A percentile compares a stretch with the other conserved stretches of the same genome.
Conservation (phyloP, 2,329 filamentous ascomycete genomes). For the Colletotrichum sp. region DNA sequence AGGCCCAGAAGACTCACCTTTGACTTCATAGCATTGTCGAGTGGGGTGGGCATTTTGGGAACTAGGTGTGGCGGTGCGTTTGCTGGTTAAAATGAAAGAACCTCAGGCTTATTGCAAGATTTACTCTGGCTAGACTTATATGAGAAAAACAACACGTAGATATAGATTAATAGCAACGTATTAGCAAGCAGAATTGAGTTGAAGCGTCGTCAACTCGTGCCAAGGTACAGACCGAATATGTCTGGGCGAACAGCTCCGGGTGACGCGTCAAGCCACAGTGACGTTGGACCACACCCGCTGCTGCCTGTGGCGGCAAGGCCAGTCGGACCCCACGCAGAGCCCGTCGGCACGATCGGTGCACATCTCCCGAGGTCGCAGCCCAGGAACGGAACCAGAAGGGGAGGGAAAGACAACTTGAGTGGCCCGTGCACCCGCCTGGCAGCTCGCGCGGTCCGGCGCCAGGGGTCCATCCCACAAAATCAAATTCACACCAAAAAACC, state of each 20-base stretch:
- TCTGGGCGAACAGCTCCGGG: background rate
- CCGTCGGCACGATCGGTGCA: background rate
- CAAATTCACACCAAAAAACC: constrained; percentile 24
- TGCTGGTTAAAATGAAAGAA: background rate
- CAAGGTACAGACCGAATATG: background rate
- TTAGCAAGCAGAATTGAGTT: background rate
- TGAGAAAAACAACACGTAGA: background rate
- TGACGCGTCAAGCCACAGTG: constrained; percentile 20
- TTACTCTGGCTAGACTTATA: background rate
- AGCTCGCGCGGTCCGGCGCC: background rate
- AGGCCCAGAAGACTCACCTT: constrained; percentile 55
- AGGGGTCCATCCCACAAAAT: constrained; percentile 24
- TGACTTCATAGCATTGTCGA: constrained; percentile 73
- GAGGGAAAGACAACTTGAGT: background rate
- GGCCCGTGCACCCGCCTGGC: constrained; percentile 10
- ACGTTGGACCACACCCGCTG: background rate
- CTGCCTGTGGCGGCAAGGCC: background rate
- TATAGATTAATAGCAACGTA: constrained; percentile 1
- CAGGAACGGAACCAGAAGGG: too few relatives aligned
- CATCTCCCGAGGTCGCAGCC: too few relatives aligned
- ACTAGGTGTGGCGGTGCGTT: background rate
- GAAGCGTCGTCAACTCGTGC: constrained; percentile 10
- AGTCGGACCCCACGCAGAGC: background rate
- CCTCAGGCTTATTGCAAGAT: background rate
- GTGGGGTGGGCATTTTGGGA: constrained; percentile 67